Conservation (phyloP, 129 eudicot species). For the Lactuca saligna region DNA sequence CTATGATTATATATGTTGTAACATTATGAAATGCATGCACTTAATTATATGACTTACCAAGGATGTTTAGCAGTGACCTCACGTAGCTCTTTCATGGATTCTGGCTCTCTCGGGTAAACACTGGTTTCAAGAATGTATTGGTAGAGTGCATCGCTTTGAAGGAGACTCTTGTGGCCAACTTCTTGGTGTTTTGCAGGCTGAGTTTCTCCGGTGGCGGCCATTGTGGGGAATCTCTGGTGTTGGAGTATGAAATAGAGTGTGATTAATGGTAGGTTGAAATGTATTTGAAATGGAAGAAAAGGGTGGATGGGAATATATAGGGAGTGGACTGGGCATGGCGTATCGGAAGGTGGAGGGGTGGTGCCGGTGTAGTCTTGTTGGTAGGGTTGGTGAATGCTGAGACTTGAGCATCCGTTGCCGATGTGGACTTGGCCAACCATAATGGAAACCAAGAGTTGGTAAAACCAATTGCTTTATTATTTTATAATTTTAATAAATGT, state of each 20-base stretch:
- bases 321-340: no score
- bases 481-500: no score
- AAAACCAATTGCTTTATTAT: no score
- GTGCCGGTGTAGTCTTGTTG: no score
- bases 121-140: conserved; percentile 63
- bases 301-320: conserved; percentile 5
- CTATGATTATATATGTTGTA: no score
- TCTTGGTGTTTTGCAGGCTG: conserved; percentile 48
- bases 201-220: conserved; percentile 29
- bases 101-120: conserved; percentile 56
- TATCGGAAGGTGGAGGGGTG: no score
- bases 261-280: background rate
- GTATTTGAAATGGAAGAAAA: background rate
- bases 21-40: no score
- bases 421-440: no score
- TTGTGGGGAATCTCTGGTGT: background rate
- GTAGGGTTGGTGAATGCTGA: no score
- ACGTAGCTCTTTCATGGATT: conserved; percentile 60
- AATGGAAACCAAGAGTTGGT: no score
- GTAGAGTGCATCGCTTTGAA: conserved; percentile 60
- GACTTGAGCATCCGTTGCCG: no score
- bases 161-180: conserved; percentile 61
- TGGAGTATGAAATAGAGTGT: background rate
- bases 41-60: conserved; percentile 36
- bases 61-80: conserved; percentile 60